phyloP scores from a whole-genome alignment of 164 flowering plant genomes.

The Houttuynia cordata region DNA sequence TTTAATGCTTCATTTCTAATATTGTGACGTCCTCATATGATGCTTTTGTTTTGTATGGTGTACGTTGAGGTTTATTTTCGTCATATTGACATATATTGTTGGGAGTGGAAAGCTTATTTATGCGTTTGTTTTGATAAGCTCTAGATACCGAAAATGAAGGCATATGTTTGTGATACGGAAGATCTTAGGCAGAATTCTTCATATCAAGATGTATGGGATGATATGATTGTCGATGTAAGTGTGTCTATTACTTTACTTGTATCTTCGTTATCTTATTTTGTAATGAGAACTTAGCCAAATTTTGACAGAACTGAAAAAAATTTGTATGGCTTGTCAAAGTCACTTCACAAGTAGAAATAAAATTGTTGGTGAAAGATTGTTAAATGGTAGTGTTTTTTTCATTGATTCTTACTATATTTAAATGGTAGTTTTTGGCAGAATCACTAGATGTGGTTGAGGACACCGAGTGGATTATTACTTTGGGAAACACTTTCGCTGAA shows the following conservation, averaged over 20 bases:
- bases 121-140: constrained; percentile 45
- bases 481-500: constrained; percentile 68
- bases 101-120: constrained; percentile 13
- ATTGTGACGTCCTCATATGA: too few species aligned
- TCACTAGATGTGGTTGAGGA: constrained; percentile 88
- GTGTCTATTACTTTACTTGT: neutral
- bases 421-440: constrained; percentile 81
- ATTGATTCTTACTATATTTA: constrained; percentile 7
- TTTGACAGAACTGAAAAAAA: too few species aligned
- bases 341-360: too few species aligned
- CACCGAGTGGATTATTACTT: constrained; percentile 55
- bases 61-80: too few species aligned
- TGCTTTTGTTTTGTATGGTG: too few species aligned
- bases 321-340: too few species aligned
- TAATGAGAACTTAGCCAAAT: too few species aligned
- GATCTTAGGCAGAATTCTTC: constrained; percentile 82
- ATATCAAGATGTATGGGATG: constrained; percentile 93
- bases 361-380: too few species aligned
- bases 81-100: too few species aligned
- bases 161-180: constrained; percentile 86
- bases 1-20: too few species aligned
- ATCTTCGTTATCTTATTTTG: neutral
- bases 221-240: constrained; percentile 89
- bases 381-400: neutral
- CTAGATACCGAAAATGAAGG: constrained; percentile 99